Evolutionary conservation across 306 rosid genomes (phyloP).

Genomic region (Crotalaria pallida): DNA sequence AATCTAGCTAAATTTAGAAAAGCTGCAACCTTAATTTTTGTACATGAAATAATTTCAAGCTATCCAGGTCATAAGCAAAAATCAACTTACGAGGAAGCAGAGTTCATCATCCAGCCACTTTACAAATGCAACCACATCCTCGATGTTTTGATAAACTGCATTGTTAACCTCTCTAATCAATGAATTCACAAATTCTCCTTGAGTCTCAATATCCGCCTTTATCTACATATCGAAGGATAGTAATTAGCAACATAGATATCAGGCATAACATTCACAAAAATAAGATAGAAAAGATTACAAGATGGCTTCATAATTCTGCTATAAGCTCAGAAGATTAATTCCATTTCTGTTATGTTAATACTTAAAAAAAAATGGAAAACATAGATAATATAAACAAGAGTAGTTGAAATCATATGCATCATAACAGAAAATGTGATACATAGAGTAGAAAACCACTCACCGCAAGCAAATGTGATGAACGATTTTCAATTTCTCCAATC

Average conservation of each 20-base stretch:
- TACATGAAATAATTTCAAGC: neutral
- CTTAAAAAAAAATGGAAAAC: neutral
- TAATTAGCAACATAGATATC: neutral
- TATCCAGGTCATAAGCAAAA: neutral
- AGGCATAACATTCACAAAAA: neutral
- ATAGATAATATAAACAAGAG: neutral
- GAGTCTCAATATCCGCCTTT: slow-evolving; percentile 94
- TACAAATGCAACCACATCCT: slow-evolving; percentile 92
- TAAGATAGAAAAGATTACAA: neutral
- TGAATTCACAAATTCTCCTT: slow-evolving; percentile 94
- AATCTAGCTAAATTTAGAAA: neutral
- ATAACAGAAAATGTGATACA: neutral
- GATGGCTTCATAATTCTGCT: neutral
- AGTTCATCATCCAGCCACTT: slow-evolving; percentile 99
- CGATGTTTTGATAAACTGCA: slow-evolving; percentile 79
- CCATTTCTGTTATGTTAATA: neutral
- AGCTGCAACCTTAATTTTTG: neutral
- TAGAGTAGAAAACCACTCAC: slow-evolving; percentile 44
- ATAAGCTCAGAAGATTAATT: neutral
- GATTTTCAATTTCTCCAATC: slow-evolving; percentile 98
- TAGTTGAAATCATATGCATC: neutral
- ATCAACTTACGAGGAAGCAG: slow-evolving; percentile 82
- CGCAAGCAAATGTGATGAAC: slow-evolving; percentile 95
- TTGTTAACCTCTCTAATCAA: slow-evolving; percentile 84
- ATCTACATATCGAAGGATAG: slow-evolving; percentile 47